A percentile compares a stretch with the other conserved stretches of the same genome.
These are phyloP conservation scores for Paramarasmius palmivorus DNA, from an alignment of 1,284 basidiomycete species.

Conservation along the genomic window DNA sequence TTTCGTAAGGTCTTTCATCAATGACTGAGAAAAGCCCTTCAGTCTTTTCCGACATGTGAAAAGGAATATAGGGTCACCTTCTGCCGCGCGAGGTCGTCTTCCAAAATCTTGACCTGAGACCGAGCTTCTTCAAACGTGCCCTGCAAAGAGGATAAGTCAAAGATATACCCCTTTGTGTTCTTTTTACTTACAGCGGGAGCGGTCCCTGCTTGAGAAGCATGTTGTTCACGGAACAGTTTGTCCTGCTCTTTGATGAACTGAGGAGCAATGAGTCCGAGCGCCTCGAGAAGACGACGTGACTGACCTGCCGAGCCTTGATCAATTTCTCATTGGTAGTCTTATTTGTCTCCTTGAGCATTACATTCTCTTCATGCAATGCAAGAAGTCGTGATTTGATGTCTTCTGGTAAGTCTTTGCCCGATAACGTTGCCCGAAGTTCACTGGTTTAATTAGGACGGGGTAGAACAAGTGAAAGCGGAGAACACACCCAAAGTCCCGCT, in stretches of 20 bases:
- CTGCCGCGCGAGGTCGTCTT: slow-evolving; percentile 64
- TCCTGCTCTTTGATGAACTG: slow-evolving; percentile 94
- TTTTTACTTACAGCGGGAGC: slow-evolving; percentile 28
- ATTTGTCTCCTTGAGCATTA: slow-evolving; percentile 68
- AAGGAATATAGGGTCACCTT: slow-evolving; percentile 45
- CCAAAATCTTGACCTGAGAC: slow-evolving; percentile 68
- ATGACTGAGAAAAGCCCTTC: slow-evolving; percentile 39
- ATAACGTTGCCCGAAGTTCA: slow-evolving; percentile 72
- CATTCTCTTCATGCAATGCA: slow-evolving; percentile 75
- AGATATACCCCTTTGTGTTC: not conserved
- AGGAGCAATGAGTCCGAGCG: slow-evolving; percentile 10
- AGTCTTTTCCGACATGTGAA: not conserved
- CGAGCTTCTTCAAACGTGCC: slow-evolving; percentile 72
- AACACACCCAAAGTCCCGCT: slow-evolving; percentile 74
- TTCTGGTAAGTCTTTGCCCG: slow-evolving; percentile 76
- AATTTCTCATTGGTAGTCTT: slow-evolving; percentile 80
- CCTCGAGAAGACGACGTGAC: slow-evolving; percentile 18
- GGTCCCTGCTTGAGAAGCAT: slow-evolving; percentile 44
- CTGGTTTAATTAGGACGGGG: slow-evolving; percentile 34
- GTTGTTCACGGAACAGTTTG: slow-evolving; percentile 81
- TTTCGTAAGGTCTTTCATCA: slow-evolving; percentile 54
- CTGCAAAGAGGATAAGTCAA: slow-evolving; percentile 29
- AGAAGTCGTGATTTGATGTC: slow-evolving; percentile 80
- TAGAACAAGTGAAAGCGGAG: not conserved
- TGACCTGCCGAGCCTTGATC: slow-evolving; percentile 75